Percentiles rank a stretch among this genome's conserved stretches.
Evolutionary conservation across 768 basidiomycete genomes (phyloP).

Genomic region (Trametes cingulata): DNA sequence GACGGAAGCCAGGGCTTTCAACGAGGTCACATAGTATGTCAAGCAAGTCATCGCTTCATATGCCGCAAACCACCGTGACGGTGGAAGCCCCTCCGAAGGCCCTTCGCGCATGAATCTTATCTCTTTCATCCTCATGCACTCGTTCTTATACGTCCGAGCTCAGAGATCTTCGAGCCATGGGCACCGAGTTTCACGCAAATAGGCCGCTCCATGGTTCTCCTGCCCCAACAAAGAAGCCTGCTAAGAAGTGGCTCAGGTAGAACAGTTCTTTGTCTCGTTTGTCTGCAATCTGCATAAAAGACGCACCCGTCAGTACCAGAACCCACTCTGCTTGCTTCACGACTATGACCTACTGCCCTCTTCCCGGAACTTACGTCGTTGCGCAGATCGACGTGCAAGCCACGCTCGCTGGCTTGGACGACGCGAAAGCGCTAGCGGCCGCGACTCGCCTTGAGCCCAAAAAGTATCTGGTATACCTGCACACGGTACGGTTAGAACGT

Average conservation of each 20-base stretch:
- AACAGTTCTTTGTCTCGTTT: not conserved
- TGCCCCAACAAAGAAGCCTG: not conserved
- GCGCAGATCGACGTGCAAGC: not conserved
- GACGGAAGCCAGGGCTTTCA: no score
- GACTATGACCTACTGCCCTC: not conserved
- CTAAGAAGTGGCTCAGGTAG: not conserved
- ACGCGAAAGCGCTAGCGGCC: not conserved
- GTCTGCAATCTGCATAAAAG: not conserved
- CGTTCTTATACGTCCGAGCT: no score
- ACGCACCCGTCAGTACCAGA: not conserved
- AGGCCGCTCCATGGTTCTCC: no score
- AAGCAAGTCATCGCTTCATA: no score
- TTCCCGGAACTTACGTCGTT: not conserved
- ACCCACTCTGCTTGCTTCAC: not conserved
- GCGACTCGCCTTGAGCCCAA: not conserved
- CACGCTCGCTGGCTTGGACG: not conserved
- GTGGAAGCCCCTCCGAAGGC: no score
- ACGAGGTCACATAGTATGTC: no score
- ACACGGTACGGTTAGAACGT: not conserved
- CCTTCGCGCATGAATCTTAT: no score
- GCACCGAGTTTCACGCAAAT: no score
- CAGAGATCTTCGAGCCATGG: no score
- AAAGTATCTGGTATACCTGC: not conserved
- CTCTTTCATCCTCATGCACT: no score
- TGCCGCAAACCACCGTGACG: no score